These are phyloP conservation scores for Eimeria tenella DNA, from an alignment of 169 alveolate species.

Conservation along the genomic window DNA sequence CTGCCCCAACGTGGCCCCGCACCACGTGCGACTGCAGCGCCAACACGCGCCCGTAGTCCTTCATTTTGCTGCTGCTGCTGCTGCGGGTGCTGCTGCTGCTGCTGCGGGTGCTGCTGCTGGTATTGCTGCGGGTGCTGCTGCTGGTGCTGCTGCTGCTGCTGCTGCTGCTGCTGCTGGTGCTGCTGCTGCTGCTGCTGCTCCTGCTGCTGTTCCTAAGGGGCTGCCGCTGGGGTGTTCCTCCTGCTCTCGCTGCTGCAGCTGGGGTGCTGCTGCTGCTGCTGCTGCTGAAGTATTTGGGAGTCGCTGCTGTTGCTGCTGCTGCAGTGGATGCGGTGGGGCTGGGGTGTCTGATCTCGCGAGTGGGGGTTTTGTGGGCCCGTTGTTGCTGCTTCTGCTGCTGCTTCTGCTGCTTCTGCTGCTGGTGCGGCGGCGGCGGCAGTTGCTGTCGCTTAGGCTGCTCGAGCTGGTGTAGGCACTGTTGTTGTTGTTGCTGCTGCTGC, in stretches of 20 bases:
- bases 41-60: constrained; percentile 41
- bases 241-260: background rate
- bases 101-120: background rate
- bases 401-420: no score
- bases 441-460: no score
- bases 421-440: no score
- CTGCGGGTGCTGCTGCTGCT: background rate
- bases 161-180: background rate
- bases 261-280: background rate
- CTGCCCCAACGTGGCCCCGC: constrained; percentile 84
- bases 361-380: no score
- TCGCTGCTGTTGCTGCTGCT: no score
- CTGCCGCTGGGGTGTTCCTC: background rate
- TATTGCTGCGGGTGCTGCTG: background rate
- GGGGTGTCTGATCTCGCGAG: no score
- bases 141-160: background rate
- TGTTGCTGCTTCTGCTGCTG: no score
- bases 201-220: constrained; percentile 2
- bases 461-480: no score
- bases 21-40: constrained; percentile 85
- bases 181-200: background rate
- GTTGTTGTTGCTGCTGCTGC: constrained; percentile 4
- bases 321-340: no score
- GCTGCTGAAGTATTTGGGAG: no score
- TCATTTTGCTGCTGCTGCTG: background rate